A percentile compares a stretch with the other conserved stretches of the same genome.
Conservation (phyloP, 495 filamentous ascomycete genomes). For the Penicillium crystallinum region DNA sequence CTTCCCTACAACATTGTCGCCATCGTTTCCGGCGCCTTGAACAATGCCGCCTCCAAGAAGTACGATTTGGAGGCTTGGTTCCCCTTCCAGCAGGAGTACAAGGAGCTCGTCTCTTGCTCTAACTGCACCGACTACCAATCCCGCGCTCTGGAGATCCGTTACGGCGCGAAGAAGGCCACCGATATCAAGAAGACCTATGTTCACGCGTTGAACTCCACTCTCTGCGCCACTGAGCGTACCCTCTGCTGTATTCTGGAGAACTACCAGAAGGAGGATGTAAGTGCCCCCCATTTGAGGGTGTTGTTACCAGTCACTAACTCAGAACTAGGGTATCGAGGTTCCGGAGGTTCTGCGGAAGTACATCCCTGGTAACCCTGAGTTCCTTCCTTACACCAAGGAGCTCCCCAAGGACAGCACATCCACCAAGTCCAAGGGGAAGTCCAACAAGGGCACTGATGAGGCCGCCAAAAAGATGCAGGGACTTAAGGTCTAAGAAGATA, state of each 20-base stretch:
- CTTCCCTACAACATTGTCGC: constrained; percentile 87
- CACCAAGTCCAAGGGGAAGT: constrained; percentile 48
- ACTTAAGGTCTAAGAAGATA: constrained; percentile 31
- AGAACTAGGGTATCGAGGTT: constrained; percentile 66
- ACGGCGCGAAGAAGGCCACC: constrained; percentile 70
- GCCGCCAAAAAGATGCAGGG: constrained; percentile 37
- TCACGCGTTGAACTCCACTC: constrained; percentile 85
- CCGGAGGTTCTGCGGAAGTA: constrained; percentile 88
- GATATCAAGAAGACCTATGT: constrained; percentile 87
- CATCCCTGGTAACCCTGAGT: constrained; percentile 81
- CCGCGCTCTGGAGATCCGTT: constrained; percentile 80
- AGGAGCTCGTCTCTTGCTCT: constrained; percentile 91
- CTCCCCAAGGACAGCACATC: constrained; percentile 70
- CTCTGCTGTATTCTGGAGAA: constrained; percentile 96
- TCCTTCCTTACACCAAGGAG: constrained; percentile 83
- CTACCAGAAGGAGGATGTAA: constrained; percentile 82
- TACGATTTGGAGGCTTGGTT: constrained; percentile 98
- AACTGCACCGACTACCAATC: constrained; percentile 97
- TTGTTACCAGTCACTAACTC: not conserved
- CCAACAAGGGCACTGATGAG: constrained; percentile 26
- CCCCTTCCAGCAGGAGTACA: constrained; percentile 94
- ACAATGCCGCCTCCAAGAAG: constrained; percentile 91
- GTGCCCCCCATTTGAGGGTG: constrained; percentile 11
- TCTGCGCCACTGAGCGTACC: constrained; percentile 89
- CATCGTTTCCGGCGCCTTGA: constrained; percentile 92